Evolutionary conservation across 371 early-diverging fungal species (phyloP).

Genomic region (Choanephora cucurbitarum): DNA sequence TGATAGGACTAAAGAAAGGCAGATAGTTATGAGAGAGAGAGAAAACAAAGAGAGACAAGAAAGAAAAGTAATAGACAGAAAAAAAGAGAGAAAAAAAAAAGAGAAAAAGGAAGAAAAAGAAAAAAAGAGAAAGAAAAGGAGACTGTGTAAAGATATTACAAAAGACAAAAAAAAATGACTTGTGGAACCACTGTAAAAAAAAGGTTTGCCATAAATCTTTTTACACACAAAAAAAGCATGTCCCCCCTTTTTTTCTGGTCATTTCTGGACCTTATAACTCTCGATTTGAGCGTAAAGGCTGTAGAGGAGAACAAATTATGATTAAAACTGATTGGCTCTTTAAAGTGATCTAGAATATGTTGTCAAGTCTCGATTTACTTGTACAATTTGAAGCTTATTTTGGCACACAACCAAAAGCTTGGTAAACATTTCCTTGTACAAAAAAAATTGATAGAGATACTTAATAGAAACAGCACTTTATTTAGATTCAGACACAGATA

Average conservation of each 20-base stretch:
- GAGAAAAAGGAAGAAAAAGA: conserved; percentile 2
- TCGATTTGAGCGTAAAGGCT: not conserved
- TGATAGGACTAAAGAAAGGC: too few relatives aligned
- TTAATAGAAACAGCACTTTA: not conserved
- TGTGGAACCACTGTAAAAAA: conserved; percentile 8
- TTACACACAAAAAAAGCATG: not conserved
- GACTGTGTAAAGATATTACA: not conserved
- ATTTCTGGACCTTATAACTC: not conserved
- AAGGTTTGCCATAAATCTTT: not conserved
- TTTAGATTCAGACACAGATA: not conserved
- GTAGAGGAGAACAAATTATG: too few relatives aligned
- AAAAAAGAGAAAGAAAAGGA: conserved; percentile 6
- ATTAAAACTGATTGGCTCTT: too few relatives aligned
- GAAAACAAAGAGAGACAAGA: not conserved
- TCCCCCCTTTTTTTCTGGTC: conserved; percentile 2
- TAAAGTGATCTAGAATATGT: too few relatives aligned
- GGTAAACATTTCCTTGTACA: conserved; percentile 8
- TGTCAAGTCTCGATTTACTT: too few relatives aligned
- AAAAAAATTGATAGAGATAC: not conserved
- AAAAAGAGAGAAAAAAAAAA: conserved; percentile 1
- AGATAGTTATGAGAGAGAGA: too few relatives aligned
- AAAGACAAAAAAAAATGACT: conserved; percentile 3
- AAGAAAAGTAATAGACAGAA: not conserved
- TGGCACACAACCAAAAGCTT: not conserved
- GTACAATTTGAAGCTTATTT: not conserved